Conservation (phyloP, 768 basidiomycete species). For the Boletus subcaerulescens region DNA sequence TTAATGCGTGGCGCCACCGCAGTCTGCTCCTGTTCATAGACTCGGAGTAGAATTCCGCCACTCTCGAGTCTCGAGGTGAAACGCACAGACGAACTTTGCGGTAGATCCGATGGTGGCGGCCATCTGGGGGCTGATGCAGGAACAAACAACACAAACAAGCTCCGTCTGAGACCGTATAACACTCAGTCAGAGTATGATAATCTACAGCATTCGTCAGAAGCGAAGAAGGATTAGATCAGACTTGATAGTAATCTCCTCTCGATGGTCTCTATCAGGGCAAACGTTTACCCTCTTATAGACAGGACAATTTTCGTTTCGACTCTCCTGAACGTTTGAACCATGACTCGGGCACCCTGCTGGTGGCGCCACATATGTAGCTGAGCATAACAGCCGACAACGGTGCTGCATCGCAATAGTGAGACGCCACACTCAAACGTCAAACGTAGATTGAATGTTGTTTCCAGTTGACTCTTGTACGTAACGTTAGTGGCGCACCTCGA, state of each 20-base stretch:
- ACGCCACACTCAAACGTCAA: constrained; percentile 3
- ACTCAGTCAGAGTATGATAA: not conserved
- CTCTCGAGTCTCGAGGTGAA: not conserved
- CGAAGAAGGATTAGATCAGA: constrained; percentile 4
- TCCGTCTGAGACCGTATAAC: not conserved
- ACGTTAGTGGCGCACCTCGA: constrained; percentile 18
- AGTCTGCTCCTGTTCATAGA: constrained; percentile 4
- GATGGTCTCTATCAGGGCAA: not conserved
- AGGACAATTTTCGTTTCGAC: not conserved
- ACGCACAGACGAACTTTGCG: not conserved
- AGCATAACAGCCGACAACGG: not conserved
- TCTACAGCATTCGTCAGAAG: constrained; percentile 9
- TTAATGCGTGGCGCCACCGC: constrained; percentile 22
- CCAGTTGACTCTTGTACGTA: constrained; percentile 15
- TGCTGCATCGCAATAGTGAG: constrained; percentile 6
- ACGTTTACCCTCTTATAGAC: constrained; percentile 7
- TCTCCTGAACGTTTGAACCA: not conserved
- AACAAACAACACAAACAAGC: not conserved
- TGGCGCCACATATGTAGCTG: constrained; percentile 13
- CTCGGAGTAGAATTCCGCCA: not conserved
- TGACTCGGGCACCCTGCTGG: constrained; percentile 6
- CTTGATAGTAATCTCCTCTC: not conserved
- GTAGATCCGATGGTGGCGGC: not conserved
- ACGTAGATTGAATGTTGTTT: constrained; percentile 3
- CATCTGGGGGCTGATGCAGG: not conserved